A percentile compares a stretch with the other conserved stretches of the same genome.
Conservation (phyloP, 441 rosid species). For the Adansonia gregorii region DNA sequence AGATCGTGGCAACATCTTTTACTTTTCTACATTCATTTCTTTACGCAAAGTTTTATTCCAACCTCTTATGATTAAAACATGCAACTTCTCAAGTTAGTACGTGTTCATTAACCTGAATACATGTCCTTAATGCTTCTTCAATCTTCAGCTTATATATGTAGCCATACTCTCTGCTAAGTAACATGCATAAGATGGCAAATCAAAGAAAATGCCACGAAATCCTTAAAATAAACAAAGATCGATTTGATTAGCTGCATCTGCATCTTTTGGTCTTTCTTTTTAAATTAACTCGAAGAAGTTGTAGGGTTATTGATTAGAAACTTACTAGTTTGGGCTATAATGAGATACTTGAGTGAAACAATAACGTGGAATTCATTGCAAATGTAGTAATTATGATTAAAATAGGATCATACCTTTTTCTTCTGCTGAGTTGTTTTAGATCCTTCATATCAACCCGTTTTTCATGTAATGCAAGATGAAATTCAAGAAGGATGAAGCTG, state of each 20-base stretch:
- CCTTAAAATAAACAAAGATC: not conserved
- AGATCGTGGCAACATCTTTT: conserved; percentile 22
- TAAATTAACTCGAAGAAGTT: not conserved
- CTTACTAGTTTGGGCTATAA: not conserved
- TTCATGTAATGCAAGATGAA: not conserved
- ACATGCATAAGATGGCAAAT: not conserved
- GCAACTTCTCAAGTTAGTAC: not conserved
- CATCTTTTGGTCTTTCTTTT: not conserved
- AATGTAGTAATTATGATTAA: not conserved
- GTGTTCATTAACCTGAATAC: not conserved
- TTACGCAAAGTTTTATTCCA: conserved; percentile 37
- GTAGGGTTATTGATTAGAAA: too few species aligned
- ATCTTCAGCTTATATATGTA: not conserved
- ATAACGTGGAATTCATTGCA: not conserved
- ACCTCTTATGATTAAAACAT: conserved; percentile 2
- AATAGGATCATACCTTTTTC: not conserved
- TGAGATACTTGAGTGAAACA: not conserved
- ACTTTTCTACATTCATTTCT: conserved; percentile 31
- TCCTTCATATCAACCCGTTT: not conserved
- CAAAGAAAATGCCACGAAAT: not conserved
- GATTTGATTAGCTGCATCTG: not conserved
- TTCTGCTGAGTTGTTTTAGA: not conserved
- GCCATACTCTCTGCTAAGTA: not conserved
- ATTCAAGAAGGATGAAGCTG: not conserved
- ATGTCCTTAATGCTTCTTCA: not conserved